Conservation (phyloP, 176 grass and related monocot genomes). For the Oryza punctata region DNA sequence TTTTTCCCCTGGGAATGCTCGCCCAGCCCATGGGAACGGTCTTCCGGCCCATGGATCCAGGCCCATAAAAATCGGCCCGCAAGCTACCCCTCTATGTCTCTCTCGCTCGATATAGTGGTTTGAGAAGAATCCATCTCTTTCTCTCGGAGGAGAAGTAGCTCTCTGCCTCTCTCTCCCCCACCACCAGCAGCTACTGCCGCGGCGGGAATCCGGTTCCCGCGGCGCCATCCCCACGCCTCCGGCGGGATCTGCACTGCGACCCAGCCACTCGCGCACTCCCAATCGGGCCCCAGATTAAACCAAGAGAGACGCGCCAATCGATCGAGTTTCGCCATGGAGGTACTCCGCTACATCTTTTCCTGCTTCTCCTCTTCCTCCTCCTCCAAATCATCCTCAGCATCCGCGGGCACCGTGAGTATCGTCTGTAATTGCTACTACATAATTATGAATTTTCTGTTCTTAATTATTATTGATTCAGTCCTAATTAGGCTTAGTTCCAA, state of each 20-base stretch:
- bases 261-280: neutral
- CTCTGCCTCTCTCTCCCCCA: too few relatives aligned
- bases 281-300: neutral
- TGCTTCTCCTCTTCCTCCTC: conserved; percentile 46
- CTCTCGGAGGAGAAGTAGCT: too few relatives aligned
- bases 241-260: neutral
- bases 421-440: neutral
- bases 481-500: too few relatives aligned
- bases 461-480: neutral
- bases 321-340: conserved; percentile 46
- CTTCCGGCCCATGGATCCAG: neutral
- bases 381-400: neutral
- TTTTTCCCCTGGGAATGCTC: too few relatives aligned
- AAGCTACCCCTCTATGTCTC: neutral
- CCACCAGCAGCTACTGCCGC: too few relatives aligned
- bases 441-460: neutral
- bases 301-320: neutral
- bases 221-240: too few relatives aligned
- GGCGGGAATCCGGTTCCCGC: neutral
- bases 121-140: neutral
- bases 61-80: neutral
- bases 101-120: neutral
- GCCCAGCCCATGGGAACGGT: too few relatives aligned
- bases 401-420: conserved; percentile 34
- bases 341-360: conserved; percentile 55